Evolutionary conservation across 768 basidiomycete genomes (phyloP), one percentile per base, ranked within the genome.

Genomic region (Boletus pseudo-olivaceus): DNA sequence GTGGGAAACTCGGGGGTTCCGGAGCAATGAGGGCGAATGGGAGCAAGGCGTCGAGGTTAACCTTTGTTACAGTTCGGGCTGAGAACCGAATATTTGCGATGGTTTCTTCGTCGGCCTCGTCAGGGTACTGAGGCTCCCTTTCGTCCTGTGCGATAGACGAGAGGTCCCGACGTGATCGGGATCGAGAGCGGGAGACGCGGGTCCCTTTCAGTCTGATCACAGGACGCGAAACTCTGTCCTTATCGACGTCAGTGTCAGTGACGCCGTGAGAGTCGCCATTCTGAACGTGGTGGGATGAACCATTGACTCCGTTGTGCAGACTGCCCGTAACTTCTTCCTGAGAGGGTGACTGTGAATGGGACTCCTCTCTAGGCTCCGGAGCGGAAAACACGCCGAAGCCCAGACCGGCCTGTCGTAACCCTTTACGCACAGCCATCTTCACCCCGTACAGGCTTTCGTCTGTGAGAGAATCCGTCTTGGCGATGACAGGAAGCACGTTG

Each of bases 21-120:
- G 90, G 91, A 20, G 86, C 78, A 64, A 93, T 87, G 44, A 93
- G 72, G 8, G 89, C 89, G 64, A 93, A 93, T 6, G 90, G 90
- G 58, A 93, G 76, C 20, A 86, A 69, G 12, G 73, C 70, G 27
- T 70, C 74, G 46, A 91, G 72, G 62, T 85, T 82, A 10, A 74
- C 74, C 64, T 82, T 85, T 15, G 85, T 77, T 23, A 91, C 76
- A 47, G 80, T 73, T 51, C 82, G 78, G 8, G 88, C 89, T 10
- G 87, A 89, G 72, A 90, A 90, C 37, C 88, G 84, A 48, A 88
- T 78, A 61, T 84, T 87, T 19, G 89, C 87, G 23, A 91, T 73
- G 59, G 85, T 89, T 32, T 88, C 87, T 51, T 70, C 76, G 61
- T 88, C 88, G 14, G 75, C 73, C 19, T 75, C 72, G 59, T 88